A percentile compares a stretch with the other conserved stretches of the same genome.
These are phyloP conservation scores for Venturia asperata DNA, from an alignment of 2,329 filamentous ascomycete species.

Conservation along the genomic window DNA sequence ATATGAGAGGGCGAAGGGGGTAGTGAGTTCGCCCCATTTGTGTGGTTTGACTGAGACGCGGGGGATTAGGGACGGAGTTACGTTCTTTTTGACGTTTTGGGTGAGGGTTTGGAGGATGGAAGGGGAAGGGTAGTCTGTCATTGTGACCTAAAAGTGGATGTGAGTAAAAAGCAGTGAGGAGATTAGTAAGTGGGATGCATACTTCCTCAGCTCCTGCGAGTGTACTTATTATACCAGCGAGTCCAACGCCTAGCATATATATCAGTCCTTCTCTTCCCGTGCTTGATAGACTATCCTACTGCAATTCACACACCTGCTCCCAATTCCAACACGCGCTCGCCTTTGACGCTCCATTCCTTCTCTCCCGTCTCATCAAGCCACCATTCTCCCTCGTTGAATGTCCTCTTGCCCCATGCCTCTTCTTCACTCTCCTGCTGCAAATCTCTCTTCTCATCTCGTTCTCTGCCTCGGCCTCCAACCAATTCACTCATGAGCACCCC, in stretches of 20 bases:
- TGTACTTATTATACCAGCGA: slow-evolving; percentile 41
- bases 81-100: slow-evolving; percentile 51
- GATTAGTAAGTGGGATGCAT: slow-evolving; percentile 17
- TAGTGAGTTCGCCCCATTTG: slow-evolving; percentile 53
- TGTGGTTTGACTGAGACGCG: slow-evolving; percentile 51
- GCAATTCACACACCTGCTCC: slow-evolving; percentile 54
- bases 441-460: slow-evolving; percentile 22
- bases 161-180: neutral
- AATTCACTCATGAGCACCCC: slow-evolving; percentile 41
- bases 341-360: slow-evolving; percentile 41
- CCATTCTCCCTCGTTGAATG: slow-evolving; percentile 36
- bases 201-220: slow-evolving; percentile 41
- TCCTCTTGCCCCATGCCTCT: slow-evolving; percentile 23
- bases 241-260: slow-evolving; percentile 35
- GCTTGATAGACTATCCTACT: slow-evolving; percentile 3
- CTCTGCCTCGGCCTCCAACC: slow-evolving; percentile 29
- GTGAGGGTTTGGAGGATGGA: slow-evolving; percentile 53
- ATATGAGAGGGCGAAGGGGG: slow-evolving; percentile 33
- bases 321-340: slow-evolving; percentile 53
- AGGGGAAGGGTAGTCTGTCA: slow-evolving; percentile 62
- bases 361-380: slow-evolving; percentile 31
- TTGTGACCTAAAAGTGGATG: slow-evolving; percentile 39
- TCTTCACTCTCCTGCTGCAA: slow-evolving; percentile 20
- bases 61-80: slow-evolving; percentile 32
- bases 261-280: slow-evolving; percentile 19